These are phyloP conservation scores for Tolypocladium tundrense DNA, from an alignment of 2,329 filamentous ascomycete species.

Conservation along the genomic window DNA sequence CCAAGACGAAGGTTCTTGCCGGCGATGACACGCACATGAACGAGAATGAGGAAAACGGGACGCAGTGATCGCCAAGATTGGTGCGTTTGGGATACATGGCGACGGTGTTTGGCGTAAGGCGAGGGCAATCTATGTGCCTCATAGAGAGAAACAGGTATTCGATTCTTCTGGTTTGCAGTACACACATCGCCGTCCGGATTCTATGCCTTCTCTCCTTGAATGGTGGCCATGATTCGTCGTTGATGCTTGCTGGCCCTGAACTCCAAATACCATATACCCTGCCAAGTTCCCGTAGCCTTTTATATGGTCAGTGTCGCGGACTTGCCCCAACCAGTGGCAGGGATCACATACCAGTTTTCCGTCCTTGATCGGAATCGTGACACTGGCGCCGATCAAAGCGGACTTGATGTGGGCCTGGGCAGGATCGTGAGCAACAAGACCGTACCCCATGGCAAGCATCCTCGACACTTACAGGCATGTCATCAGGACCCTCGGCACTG, in stretches of 20 bases:
- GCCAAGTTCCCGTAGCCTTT: constrained; percentile 60
- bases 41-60: constrained; percentile 38
- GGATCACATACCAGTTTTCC: constrained; percentile 54
- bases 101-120: constrained; percentile 26
- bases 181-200: not conserved
- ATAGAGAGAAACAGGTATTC: constrained; percentile 3
- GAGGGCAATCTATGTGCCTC: constrained; percentile 1
- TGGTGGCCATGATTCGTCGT: constrained; percentile 80
- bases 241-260: constrained; percentile 69
- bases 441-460: not conserved
- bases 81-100: constrained; percentile 16
- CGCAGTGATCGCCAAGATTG: constrained; percentile 10
- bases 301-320: not conserved
- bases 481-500: constrained; percentile 76
- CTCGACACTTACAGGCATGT: constrained; percentile 64
- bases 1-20: constrained; percentile 56
- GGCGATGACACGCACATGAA: constrained; percentile 54
- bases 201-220: constrained; percentile 69
- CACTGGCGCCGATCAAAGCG: constrained; percentile 75
- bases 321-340: not conserved
- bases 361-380: constrained; percentile 84
- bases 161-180: not conserved
- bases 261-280: constrained; percentile 90
- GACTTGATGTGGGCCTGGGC: constrained; percentile 81
- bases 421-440: not conserved